Conservation (phyloP, 495 filamentous ascomycete genomes). For the Schizothecium vesticola region DNA sequence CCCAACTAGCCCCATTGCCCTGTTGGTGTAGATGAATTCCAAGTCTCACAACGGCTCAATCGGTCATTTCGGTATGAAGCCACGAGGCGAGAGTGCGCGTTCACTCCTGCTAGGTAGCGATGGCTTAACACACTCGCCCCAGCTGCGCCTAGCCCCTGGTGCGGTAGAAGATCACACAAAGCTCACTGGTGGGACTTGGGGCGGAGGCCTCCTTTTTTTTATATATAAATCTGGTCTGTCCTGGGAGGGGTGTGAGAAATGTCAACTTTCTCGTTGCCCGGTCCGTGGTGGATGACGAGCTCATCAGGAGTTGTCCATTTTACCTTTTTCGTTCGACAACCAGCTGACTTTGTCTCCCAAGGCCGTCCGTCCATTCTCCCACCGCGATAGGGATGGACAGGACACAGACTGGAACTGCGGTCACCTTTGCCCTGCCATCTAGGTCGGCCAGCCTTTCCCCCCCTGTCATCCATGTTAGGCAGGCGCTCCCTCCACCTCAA, state of each 20-base stretch:
- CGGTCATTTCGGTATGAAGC: background rate
- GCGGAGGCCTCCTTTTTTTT: background rate
- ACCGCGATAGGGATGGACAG: background rate
- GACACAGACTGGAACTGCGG: no score
- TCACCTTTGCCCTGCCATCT: no score
- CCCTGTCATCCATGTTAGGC: background rate
- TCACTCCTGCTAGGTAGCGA: background rate
- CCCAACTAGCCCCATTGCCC: background rate
- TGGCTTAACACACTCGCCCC: background rate
- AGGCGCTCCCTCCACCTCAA: background rate
- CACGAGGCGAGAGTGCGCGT: background rate
- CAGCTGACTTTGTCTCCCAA: no score
- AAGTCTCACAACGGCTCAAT: background rate
- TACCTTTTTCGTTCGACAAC: no score
- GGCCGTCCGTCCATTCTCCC: background rate
- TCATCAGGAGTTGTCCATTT: no score
- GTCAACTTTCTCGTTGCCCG: no score
- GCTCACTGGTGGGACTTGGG: background rate
- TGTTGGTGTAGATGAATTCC: background rate
- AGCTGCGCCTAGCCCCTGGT: background rate
- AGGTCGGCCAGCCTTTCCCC: background rate
- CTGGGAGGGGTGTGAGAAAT: no score
- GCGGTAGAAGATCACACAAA: background rate
- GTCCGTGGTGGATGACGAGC: no score
- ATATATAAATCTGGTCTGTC: no score